Base-by-base conservation (phyloP, 225 moss, liverwort and hornwort genomes). In the Pseudoscleropodium purum region DNA sequence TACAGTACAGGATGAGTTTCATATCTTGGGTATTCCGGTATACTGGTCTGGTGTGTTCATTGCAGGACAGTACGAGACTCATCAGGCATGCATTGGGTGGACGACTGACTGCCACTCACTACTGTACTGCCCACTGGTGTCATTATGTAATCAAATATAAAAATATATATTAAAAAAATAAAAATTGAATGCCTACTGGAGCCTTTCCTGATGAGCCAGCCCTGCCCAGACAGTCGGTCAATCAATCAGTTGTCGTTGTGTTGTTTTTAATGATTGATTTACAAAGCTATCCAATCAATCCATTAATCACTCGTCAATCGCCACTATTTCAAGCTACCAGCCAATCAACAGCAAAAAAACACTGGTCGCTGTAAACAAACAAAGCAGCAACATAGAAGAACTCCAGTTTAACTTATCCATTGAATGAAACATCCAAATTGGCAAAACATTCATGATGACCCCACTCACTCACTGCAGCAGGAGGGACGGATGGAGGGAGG, bases 201-300 rank as follows among this genome's bases (percentile, higher is more conserved):
- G 5, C 60, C 61, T 24, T 70, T 27, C 34, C 27, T 33, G 33
- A 31, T 60, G 60, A 60, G 60, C 60, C 59, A 59, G 59, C 59
- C 51, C 14, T 13, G 51, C 15, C 23, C 23, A 16, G 66, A 5
- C 45, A 82, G 83, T 83, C 27, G 37, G 84, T 51, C 84, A 51
- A 84, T 67, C 67, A 84, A 67, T 67, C 66, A 83, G 83, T 52
- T 52, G 63, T 34, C 43, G 43, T 68, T 69, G 8, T 31, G 5
- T 59, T 45, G 57, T 43, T 60, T 34, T 85, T 47, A 69, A 88
- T 91, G 75, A 85, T 81, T 76, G 59, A 81, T 39, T 65, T 36
- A 49, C 82, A 68, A 91, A 79, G 26, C 78, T 59, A 84, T 89
- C 84, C 87, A 92, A 91, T 91, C 89, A 91, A 91, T 91, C 91